These are phyloP conservation scores for Penicillium concentricum DNA, from an alignment of 2,329 filamentous ascomycete species.

Conservation along the genomic window DNA sequence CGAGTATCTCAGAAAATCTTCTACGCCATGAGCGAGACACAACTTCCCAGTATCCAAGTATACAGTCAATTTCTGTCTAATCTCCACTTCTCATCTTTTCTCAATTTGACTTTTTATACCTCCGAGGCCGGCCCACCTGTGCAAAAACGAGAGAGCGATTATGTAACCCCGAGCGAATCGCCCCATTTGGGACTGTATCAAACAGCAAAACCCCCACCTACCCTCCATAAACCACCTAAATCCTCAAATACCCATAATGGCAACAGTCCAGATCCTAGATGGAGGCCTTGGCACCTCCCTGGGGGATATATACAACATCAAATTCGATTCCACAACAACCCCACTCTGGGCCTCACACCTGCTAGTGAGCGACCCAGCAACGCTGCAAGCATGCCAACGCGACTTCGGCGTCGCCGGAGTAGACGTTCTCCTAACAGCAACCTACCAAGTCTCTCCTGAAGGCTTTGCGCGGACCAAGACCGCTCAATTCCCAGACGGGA, in stretches of 20 bases:
- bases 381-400: conserved; percentile 55
- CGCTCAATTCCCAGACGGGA: conserved; percentile 44
- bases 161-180: neutral
- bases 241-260: conserved; percentile 18
- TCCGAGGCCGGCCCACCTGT: neutral
- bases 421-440: conserved; percentile 65
- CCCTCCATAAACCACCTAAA: neutral
- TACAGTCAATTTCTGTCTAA: neutral
- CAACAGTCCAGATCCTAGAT: conserved; percentile 56
- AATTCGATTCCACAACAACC: conserved; percentile 48
- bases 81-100: neutral
- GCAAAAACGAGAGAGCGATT: neutral
- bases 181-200: neutral
- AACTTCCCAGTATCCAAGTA: neutral
- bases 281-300: conserved; percentile 68
- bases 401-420: conserved; percentile 58
- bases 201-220: conserved; percentile 7
- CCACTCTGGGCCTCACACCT: conserved; percentile 70
- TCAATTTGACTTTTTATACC: neutral
- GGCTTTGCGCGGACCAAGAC: conserved; percentile 56
- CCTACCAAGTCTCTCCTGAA: conserved; percentile 62
- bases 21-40: neutral
- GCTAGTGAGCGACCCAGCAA: conserved; percentile 54
- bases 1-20: neutral
- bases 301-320: conserved; percentile 55